A percentile compares a stretch with the other conserved stretches of the same genome.
These are phyloP conservation scores for Hemisphaericaspora nanyangensis DNA, from an alignment of 805 yeast genomes.

Conservation along the genomic window DNA sequence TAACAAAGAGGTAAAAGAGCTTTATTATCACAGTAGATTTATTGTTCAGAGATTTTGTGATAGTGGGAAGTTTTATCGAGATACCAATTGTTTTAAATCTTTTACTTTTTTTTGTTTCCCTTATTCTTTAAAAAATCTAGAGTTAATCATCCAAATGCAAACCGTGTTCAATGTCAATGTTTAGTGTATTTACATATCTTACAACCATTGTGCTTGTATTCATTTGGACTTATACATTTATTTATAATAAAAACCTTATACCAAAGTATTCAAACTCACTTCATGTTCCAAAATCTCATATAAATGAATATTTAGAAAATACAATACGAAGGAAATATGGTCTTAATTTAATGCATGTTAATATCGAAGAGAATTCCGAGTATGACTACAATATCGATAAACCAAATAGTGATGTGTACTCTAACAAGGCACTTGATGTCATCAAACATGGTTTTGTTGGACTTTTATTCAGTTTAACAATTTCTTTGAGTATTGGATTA, in stretches of 20 bases:
- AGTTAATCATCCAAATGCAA: too few relatives aligned
- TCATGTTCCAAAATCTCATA: conserved; percentile 15
- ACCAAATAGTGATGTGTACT: not conserved
- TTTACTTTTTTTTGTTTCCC: too few relatives aligned
- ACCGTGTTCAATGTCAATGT: conserved; percentile 7
- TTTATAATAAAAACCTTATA: conserved; percentile 13
- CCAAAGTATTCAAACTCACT: conserved; percentile 11
- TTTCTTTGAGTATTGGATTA: conserved; percentile 29
- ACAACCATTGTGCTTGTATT: not conserved
- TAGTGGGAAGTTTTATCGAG: too few relatives aligned
- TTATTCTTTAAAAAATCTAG: too few relatives aligned
- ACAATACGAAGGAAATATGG: conserved; percentile 14
- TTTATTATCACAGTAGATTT: too few relatives aligned
- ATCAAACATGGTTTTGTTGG: conserved; percentile 17
- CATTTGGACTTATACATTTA: conserved; percentile 9
- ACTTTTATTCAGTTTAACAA: conserved; percentile 23
- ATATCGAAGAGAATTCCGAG: conserved; percentile 4
- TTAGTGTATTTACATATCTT: conserved; percentile 4
- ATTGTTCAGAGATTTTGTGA: too few relatives aligned
- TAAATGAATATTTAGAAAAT: conserved; percentile 20
- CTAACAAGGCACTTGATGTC: not conserved
- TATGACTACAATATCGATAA: conserved; percentile 4
- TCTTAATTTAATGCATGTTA: conserved; percentile 7
- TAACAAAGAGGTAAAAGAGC: too few relatives aligned
- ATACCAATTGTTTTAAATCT: too few relatives aligned